Percentiles rank a stretch among this genome's conserved stretches.
phyloP scores from a whole-genome alignment of 2,329 filamentous ascomycete genomes.

The Leptosphaerulina australis region DNA sequence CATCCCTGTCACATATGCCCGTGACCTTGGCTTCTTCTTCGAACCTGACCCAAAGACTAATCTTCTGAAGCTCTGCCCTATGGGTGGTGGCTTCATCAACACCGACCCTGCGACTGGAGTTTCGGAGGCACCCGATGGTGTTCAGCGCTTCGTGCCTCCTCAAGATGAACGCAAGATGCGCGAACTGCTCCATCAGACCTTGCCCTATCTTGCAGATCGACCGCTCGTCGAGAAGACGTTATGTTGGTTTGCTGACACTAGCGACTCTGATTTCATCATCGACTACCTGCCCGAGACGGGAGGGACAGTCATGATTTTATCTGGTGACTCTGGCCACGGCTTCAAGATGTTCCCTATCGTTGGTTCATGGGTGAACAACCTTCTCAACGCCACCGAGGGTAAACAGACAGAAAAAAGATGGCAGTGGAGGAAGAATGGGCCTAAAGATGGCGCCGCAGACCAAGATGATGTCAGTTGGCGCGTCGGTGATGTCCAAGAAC shows the following conservation, averaged over 20 bases:
- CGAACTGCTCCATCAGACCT: conserved; percentile 57
- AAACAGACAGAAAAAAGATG: conserved; percentile 56
- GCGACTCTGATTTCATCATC: conserved; percentile 65
- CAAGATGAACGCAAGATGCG: conserved; percentile 61
- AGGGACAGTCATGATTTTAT: conserved; percentile 57
- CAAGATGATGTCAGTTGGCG: conserved; percentile 56
- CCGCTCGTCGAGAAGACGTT: conserved; percentile 63
- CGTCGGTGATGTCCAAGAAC: conserved; percentile 46
- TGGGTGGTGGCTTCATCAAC: conserved; percentile 63
- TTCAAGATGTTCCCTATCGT: conserved; percentile 68
- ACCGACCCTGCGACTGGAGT: conserved; percentile 53
- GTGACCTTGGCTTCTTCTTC: conserved; percentile 69
- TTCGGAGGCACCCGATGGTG: conserved; percentile 49
- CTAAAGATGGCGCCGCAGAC: conserved; percentile 19
- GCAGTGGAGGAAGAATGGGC: conserved; percentile 56
- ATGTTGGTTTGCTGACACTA: conserved; percentile 70
- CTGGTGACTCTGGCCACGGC: conserved; percentile 66
- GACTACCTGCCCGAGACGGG: conserved; percentile 61
- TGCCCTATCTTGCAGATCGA: conserved; percentile 60
- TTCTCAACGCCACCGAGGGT: conserved; percentile 51
- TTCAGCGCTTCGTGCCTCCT: conserved; percentile 57
- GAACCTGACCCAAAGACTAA: conserved; percentile 66
- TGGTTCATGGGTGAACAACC: conserved; percentile 59
- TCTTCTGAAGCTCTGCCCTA: conserved; percentile 65
- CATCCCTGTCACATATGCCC: conserved; percentile 65